Base-by-base conservation (phyloP, 768 basidiomycete genomes). In the Hortiboletus campestris region DNA sequence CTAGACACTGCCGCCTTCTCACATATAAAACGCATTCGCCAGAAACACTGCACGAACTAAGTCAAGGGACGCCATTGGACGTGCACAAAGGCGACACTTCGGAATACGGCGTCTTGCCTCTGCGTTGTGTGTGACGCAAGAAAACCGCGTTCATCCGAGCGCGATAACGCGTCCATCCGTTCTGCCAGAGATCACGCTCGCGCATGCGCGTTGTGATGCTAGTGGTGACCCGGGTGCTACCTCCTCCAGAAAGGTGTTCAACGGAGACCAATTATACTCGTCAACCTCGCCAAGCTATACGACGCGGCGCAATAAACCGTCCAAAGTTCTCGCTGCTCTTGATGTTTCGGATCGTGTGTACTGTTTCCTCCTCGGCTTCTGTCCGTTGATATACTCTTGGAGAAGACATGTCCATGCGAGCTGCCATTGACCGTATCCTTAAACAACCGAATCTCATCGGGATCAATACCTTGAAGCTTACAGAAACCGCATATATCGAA, bases 1-100 rank as follows among this genome's bases (percentile, higher is more conserved):
- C 36, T 31, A 41, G 31, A 14, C 22, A 11, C 25, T 51, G 9
- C n/a, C 13, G n/a, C 22, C 1, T 11, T 42, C 50, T 50, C 51
- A 45, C 41, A 48, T 19, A 28, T 35, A 28, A 35, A 46, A 20
- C 19, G n/a, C 32, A 47, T 17, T 44, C 40, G 11, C 38, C 53
- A 89, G 88, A 62, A 88, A 82, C 63, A 75, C 76, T 1, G 82
- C 80, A 19, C 83, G 79, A 65, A 76, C 82, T 0, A 80, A 82
- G 51, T 76, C 76, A 5, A 87, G 76, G 63, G 87, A 89, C 56
- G 65, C 77, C 12, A 70, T 78, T 6, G 76, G 80, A 14, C 80
- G 82, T 50, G 69, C 76, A 31, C 84, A 88, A 57, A 85, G 80
- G 56, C 75, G 73, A 17, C 82, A 83, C 57, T 89, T 89, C 60